phyloP scores from a whole-genome alignment of 257 asterid species.

The Jasminum sambac region DNA sequence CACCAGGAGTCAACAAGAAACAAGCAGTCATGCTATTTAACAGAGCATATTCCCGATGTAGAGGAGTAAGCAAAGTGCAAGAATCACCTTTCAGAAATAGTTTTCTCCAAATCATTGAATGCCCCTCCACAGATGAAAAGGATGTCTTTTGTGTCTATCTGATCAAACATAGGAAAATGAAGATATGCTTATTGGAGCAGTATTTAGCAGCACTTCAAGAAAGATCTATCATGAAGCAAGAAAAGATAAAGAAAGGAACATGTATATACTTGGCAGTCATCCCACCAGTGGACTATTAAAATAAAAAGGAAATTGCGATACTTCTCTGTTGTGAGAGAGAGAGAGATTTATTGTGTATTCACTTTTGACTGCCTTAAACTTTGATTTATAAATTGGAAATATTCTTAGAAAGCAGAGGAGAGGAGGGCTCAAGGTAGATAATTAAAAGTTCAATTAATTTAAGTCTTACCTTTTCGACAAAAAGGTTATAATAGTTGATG shows the following conservation, averaged over 20 bases:
- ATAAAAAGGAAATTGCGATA: not conserved
- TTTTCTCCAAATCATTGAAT: conserved; percentile 86
- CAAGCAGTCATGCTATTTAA: conserved; percentile 11
- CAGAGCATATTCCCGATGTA: not conserved
- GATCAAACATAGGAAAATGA: conserved; percentile 26
- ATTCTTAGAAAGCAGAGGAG: conserved; percentile 3
- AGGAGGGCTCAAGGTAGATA: not conserved
- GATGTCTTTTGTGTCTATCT: conserved; percentile 91
- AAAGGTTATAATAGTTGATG: not conserved
- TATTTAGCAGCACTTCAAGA: not conserved
- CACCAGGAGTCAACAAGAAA: conserved; percentile 20
- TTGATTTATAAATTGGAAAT: conserved; percentile 1
- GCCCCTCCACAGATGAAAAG: conserved; percentile 97
- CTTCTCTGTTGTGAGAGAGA: not conserved
- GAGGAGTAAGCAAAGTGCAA: conserved; percentile 17
- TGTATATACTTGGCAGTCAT: not conserved
- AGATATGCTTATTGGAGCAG: conserved; percentile 12
- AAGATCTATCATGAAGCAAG: conserved; percentile 16
- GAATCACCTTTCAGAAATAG: conserved; percentile 85
- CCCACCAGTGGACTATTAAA: not conserved
- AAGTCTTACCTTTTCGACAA: conserved; percentile 1
- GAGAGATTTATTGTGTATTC: not conserved
- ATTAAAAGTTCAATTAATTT: not conserved
- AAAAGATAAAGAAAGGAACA: not conserved
- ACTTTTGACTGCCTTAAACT: not conserved